Evolutionary conservation across 495 filamentous ascomycete genomes (phyloP).

Genomic region (Aspergillus sclerotioniger): DNA sequence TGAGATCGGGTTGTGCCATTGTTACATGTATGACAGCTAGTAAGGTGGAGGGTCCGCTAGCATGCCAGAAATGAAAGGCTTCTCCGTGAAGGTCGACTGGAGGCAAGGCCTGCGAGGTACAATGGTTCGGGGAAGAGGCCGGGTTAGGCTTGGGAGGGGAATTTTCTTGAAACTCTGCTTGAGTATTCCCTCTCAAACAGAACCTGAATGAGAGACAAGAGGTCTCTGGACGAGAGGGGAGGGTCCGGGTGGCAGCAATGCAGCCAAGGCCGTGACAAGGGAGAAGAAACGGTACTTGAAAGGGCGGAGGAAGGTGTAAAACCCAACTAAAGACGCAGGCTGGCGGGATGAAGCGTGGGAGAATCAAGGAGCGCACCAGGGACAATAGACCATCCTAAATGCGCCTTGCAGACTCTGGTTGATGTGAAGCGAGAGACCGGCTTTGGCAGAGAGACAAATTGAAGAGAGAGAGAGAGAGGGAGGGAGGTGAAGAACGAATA

Average conservation of each 20-base stretch:
- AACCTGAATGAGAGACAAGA: neutral
- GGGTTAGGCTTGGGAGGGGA: slow-evolving; percentile 1
- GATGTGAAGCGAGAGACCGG: slow-evolving; percentile 12
- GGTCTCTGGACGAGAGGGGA: slow-evolving; percentile 15
- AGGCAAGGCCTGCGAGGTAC: slow-evolving; percentile 14
- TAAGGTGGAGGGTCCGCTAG: slow-evolving; percentile 32
- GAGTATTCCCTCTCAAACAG: neutral
- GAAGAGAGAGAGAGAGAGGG: slow-evolving; percentile 9
- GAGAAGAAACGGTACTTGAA: slow-evolving; percentile 16
- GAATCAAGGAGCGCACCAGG: slow-evolving; percentile 13
- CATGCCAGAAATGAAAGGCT: slow-evolving; percentile 37
- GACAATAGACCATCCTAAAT: slow-evolving; percentile 11
- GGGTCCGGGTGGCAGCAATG: slow-evolving; percentile 16
- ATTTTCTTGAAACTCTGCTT: neutral
- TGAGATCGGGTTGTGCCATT: slow-evolving; percentile 58
- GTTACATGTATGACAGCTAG: slow-evolving; percentile 43
- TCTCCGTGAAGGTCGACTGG: slow-evolving; percentile 9
- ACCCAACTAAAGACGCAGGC: slow-evolving; percentile 10
- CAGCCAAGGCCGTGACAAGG: slow-evolving; percentile 14
- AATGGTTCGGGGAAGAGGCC: slow-evolving; percentile 12
- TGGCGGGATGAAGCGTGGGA: slow-evolving; percentile 11
- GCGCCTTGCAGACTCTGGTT: slow-evolving; percentile 10
- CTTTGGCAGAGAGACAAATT: slow-evolving; percentile 5
- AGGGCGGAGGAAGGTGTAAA: slow-evolving; percentile 3
- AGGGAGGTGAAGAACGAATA: slow-evolving; percentile 15